Conservation (phyloP, 441 rosid genomes). For the Gossypium gossypioides region DNA sequence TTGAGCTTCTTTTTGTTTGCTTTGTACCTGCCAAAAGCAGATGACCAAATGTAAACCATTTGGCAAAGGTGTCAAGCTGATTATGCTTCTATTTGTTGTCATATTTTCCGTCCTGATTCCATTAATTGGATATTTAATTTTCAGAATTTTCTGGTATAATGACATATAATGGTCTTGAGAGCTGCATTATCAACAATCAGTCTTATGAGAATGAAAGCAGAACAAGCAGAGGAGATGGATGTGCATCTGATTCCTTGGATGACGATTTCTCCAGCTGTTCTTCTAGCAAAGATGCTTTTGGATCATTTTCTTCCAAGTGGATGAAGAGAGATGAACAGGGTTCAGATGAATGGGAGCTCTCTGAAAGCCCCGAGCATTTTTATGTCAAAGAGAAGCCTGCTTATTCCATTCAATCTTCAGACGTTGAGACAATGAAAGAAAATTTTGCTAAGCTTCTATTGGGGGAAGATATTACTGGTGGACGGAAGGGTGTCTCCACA, state of each 20-base stretch:
- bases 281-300: conserved; percentile 78
- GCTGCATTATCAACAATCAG: conserved; percentile 70
- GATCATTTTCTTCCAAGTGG: conserved; percentile 87
- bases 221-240: conserved; percentile 72
- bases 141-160: conserved; percentile 44
- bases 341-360: conserved; percentile 47
- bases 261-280: conserved; percentile 83
- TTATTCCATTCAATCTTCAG: conserved; percentile 34
- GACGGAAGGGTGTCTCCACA: conserved; percentile 52
- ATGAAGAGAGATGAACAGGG: conserved; percentile 48
- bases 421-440: conserved; percentile 80
- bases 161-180: conserved; percentile 78
- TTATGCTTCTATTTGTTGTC: conserved; percentile 5
- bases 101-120: not conserved
- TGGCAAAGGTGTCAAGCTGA: not conserved
- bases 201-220: conserved; percentile 77
- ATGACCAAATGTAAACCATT: not conserved
- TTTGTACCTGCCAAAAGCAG: not conserved
- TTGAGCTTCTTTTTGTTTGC: conserved; percentile 1
- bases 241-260: conserved; percentile 65
- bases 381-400: conserved; percentile 49
- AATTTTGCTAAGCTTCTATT: conserved; percentile 65
- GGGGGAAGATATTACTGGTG: conserved; percentile 86
- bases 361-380: conserved; percentile 47
- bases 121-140: not conserved